These are phyloP conservation scores for Aegilops speltoides DNA, from an alignment of 176 grass and related monocot genomes.

Conservation along the genomic window DNA sequence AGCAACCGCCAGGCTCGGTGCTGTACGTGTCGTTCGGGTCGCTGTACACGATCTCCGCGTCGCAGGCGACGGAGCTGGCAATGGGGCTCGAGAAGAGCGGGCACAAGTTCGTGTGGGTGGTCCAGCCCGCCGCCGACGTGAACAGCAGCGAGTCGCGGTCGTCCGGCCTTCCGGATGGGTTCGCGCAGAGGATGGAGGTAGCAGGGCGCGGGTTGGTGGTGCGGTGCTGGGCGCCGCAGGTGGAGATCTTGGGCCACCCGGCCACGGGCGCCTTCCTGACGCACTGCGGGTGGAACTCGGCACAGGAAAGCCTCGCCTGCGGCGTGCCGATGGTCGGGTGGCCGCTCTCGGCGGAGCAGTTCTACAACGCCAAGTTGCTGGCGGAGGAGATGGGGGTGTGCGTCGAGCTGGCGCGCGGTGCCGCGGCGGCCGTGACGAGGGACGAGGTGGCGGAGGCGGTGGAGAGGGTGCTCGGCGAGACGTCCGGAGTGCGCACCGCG, in stretches of 20 bases:
- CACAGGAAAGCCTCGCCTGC: constrained; percentile 19
- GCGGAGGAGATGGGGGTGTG: constrained; percentile 26
- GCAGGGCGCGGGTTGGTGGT: not conserved
- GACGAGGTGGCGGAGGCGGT: not conserved
- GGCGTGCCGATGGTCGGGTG: constrained; percentile 34
- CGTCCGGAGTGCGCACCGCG: not conserved
- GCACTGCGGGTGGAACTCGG: constrained; percentile 52
- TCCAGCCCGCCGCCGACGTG: not conserved
- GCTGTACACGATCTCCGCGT: not conserved
- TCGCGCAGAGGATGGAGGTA: not conserved
- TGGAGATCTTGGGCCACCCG: constrained; percentile 23
- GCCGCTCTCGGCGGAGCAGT: constrained; percentile 39
- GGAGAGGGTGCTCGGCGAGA: constrained; percentile 10
- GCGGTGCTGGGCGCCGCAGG: constrained; percentile 42
- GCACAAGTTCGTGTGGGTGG: constrained; percentile 37
- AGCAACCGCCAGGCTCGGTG: constrained; percentile 10
- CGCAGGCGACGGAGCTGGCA: constrained; percentile 22
- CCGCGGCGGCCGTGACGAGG: not conserved
- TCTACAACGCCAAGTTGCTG: constrained; percentile 41
- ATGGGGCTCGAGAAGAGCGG: constrained; percentile 4
- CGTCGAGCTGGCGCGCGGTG: constrained; percentile 10
- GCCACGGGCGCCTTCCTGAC: constrained; percentile 39
- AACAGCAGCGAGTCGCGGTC: not conserved
- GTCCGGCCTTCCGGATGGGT: not conserved
- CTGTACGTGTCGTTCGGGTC: constrained; percentile 49